Base-by-base conservation (phyloP, 176 grass and related monocot species). In the Guadua angustifolia region DNA sequence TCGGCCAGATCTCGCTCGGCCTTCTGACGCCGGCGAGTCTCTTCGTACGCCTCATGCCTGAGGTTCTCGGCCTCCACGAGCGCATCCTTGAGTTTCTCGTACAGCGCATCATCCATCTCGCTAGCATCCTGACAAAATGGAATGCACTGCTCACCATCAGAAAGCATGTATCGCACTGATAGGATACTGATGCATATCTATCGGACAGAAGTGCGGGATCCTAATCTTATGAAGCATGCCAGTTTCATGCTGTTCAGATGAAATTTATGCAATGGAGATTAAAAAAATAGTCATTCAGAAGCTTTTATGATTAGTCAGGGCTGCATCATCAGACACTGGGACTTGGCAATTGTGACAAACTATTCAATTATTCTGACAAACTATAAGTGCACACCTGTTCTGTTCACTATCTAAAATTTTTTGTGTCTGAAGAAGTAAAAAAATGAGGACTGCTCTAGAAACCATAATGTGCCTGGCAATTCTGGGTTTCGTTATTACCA, bases 1-100 rank as follows among this genome's bases (percentile, higher is more conserved):
- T 90, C 68, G 35, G 78, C 68, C 52, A 92, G 83, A 39, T 92
- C 90, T 22, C 88, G 84, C 64, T 92, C 93, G 16, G 90, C 88
- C 77, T 86, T 92, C 83, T 92, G 93, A 66, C 93, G 93, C 71
- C 85, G 82, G 13, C 88, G 73, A 22, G 79, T 67, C 85, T 89
- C 90, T 63, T 95, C 90, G 16, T 92, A 90, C 9, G 85, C 90
- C 74, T 95, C 93, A 0, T 36, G 71, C 70, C 71, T 90, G 4
- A 92, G 73, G 75, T 73, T 88, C 55, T 90, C 79, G 5, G 83
- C 88, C 59, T 95, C 93, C 68, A 49, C 16, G 73, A 95, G 19
- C 2, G 60, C 88, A 56, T 71, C 79, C 44, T 75, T 92, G 1
- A 95, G 70, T 13, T 83, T 89, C 21, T 90, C 82, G 16, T 73